Conservation (phyloP, 148 eudicot genomes). For the Amaranthus palmeri region DNA sequence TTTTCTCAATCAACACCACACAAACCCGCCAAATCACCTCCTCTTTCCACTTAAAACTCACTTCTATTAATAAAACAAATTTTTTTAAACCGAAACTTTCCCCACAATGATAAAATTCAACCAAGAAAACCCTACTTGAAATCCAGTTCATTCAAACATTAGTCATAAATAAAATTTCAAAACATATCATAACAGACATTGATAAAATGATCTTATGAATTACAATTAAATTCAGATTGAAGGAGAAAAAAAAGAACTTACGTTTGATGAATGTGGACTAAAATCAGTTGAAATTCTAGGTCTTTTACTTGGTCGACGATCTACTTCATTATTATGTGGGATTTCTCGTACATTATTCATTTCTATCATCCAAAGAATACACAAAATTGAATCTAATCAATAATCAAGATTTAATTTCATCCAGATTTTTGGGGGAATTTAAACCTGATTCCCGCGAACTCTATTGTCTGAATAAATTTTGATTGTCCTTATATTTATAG, state of each 20-base stretch:
- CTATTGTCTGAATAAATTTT: constrained; percentile 13
- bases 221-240: not conserved
- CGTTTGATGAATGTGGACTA: constrained; percentile 46
- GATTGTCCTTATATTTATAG: constrained; percentile 9
- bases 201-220: not conserved
- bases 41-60: no score
- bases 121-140: no score
- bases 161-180: not conserved
- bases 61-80: no score
- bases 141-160: no score
- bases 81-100: no score
- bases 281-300: constrained; percentile 47
- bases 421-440: not conserved
- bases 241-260: constrained; percentile 18
- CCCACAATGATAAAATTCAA: no score
- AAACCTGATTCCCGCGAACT: constrained; percentile 32
- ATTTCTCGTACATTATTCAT: constrained; percentile 46
- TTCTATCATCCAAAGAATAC: constrained; percentile 22
- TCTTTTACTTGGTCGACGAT: constrained; percentile 64
- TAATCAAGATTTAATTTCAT: constrained; percentile 3
- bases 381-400: constrained; percentile 1
- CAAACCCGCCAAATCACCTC: no score
- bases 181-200: not conserved
- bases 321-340: constrained; percentile 35
- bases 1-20: no score